Conservation (phyloP, 73 alveolate genomes). For the Breviolum minutum region DNA sequence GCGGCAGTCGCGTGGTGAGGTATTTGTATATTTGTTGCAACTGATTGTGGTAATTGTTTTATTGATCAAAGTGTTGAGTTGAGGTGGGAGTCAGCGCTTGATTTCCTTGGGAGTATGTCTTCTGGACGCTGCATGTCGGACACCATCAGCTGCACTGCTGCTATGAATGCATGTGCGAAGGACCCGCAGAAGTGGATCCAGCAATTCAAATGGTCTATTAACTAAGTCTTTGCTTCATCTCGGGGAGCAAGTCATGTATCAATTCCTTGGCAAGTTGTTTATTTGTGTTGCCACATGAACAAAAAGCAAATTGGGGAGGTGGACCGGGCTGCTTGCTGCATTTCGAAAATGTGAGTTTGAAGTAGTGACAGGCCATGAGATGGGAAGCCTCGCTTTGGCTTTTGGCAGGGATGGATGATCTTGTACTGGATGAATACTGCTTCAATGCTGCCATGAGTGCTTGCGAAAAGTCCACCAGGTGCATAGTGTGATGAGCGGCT, state of each 20-base stretch:
- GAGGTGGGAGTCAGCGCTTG: conserved; percentile 64
- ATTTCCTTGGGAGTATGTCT: neutral
- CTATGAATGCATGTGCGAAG: conserved; percentile 73
- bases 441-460: conserved; percentile 65
- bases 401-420: neutral
- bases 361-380: conserved; percentile 11
- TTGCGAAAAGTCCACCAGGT: conserved; percentile 64
- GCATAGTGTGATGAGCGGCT: neutral
- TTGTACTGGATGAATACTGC: neutral
- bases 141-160: conserved; percentile 82
- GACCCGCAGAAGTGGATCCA: neutral
- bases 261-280: no score
- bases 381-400: conserved; percentile 52
- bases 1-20: no score
- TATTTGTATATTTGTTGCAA: no score
- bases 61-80: neutral
- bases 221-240: neutral
- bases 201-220: neutral
- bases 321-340: no score
- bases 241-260: no score
- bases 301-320: no score
- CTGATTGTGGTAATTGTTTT: neutral
- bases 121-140: neutral
- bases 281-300: no score
- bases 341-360: neutral